These are phyloP conservation scores for California macrophylla DNA, from an alignment of 441 rosid genomes.

Conservation along the genomic window DNA sequence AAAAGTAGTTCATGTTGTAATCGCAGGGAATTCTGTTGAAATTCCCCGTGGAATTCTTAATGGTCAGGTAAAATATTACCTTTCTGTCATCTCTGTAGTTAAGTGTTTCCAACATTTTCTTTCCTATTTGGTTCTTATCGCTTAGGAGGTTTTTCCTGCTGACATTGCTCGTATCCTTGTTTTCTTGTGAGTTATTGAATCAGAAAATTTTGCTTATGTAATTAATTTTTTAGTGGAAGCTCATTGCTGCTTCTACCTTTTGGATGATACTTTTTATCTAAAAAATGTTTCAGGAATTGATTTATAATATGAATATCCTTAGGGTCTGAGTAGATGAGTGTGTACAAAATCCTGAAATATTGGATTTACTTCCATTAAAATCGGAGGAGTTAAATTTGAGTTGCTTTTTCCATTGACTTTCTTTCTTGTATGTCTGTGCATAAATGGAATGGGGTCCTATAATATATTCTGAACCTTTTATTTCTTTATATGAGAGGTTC, in stretches of 20 bases:
- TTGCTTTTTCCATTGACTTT: neutral
- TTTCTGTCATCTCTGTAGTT: slow-evolving; percentile 9
- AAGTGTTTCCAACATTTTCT: neutral
- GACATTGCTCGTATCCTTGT: slow-evolving; percentile 1
- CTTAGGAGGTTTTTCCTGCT: neutral
- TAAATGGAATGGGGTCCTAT: neutral
- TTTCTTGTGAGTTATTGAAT: neutral
- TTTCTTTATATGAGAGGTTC: neutral
- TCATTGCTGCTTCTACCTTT: neutral
- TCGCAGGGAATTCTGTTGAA: slow-evolving; percentile 90
- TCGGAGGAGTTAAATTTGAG: neutral
- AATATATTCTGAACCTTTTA: neutral
- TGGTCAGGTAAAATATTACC: slow-evolving; percentile 49
- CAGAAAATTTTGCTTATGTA: neutral
- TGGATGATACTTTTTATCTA: neutral
- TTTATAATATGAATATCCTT: neutral
- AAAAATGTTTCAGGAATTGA: neutral
- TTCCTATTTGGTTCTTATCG: neutral
- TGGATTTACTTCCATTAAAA: neutral
- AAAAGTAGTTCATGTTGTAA: slow-evolving; percentile 67
- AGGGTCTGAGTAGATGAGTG: neutral
- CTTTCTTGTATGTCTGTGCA: neutral
- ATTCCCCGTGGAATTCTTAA: slow-evolving; percentile 55
- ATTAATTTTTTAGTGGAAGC: neutral
- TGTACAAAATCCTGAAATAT: slow-evolving; percentile 3